phyloP scores from a whole-genome alignment of 1,284 basidiomycete species.

The Rhizoctonia solani region DNA sequence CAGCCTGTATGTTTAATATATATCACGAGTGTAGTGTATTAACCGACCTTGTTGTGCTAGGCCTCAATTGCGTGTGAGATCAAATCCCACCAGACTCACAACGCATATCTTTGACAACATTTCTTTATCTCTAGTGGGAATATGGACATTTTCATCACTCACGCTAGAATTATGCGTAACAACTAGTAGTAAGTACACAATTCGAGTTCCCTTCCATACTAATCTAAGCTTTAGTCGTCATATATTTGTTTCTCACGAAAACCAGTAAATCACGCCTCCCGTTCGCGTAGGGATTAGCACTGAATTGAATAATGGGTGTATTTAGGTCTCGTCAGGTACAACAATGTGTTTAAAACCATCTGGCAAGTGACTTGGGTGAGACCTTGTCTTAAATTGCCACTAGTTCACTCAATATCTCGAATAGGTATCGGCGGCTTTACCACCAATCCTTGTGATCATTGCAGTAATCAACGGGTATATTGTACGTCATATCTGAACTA shows the following conservation, averaged over 20 bases:
- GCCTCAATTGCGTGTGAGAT: no score
- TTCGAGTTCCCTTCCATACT: neutral
- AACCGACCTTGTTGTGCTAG: neutral
- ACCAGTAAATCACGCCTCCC: neutral
- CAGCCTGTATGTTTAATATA: neutral
- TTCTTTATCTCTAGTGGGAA: neutral
- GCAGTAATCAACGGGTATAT: slow-evolving; percentile 1
- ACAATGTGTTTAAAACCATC: slow-evolving; percentile 13
- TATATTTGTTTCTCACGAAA: slow-evolving; percentile 1
- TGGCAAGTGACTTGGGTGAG: slow-evolving; percentile 32
- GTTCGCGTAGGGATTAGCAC: neutral
- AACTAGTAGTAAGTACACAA: neutral
- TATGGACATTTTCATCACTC: slow-evolving; percentile 26
- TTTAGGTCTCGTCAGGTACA: neutral
- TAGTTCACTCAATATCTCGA: neutral
- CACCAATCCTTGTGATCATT: neutral
- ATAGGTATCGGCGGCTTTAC: slow-evolving; percentile 20
- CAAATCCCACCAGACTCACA: no score
- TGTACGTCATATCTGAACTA: neutral
- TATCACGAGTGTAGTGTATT: neutral
- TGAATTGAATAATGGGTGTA: no score
- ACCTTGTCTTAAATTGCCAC: neutral
- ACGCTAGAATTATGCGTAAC: slow-evolving; percentile 20
- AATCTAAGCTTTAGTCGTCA: neutral
- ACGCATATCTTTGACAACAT: no score